A percentile compares a stretch with the other conserved stretches of the same genome.
phyloP scores from a whole-genome alignment of 169 alveolate genomes.

The Amoebophrya sp. region DNA sequence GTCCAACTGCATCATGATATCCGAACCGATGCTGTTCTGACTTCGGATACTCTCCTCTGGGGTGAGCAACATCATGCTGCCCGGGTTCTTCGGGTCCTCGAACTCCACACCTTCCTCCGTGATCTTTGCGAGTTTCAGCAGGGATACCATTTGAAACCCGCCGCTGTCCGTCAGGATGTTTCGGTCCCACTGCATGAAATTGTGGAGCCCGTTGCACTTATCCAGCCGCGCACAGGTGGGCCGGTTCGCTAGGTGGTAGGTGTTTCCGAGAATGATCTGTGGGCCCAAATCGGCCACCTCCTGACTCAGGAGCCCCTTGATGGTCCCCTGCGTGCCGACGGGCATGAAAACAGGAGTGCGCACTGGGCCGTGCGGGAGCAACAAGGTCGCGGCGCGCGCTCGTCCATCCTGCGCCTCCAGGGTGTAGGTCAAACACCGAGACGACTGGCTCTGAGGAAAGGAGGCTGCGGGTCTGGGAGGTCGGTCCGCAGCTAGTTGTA shows the following conservation, averaged over 20 bases:
- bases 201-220: conserved; percentile 84
- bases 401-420: conserved; percentile 55
- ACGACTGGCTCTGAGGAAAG: neutral
- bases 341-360: conserved; percentile 98
- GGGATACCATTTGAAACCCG: conserved; percentile 65
- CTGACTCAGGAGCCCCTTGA: conserved; percentile 72
- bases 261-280: conserved; percentile 83
- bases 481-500: too few species aligned
- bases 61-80: conserved; percentile 71
- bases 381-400: conserved; percentile 85
- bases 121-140: conserved; percentile 50
- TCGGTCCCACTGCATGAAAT: conserved; percentile 83
- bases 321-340: conserved; percentile 93
- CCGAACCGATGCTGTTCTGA: conserved; percentile 64
- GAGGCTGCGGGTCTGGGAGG: too few species aligned
- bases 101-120: conserved; percentile 93
- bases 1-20: conserved; percentile 96
- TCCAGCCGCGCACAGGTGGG: conserved; percentile 87
- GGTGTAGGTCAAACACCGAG: neutral
- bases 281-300: conserved; percentile 71
- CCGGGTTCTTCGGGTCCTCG: conserved; percentile 55
- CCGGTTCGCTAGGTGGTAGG: conserved; percentile 92
- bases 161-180: conserved; percentile 96
- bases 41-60: conserved; percentile 90
- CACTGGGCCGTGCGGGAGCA: conserved; percentile 91